These are phyloP conservation scores for Pythium pyrilobum DNA, from an alignment of 352 stramenopile genomes.

Conservation along the genomic window DNA sequence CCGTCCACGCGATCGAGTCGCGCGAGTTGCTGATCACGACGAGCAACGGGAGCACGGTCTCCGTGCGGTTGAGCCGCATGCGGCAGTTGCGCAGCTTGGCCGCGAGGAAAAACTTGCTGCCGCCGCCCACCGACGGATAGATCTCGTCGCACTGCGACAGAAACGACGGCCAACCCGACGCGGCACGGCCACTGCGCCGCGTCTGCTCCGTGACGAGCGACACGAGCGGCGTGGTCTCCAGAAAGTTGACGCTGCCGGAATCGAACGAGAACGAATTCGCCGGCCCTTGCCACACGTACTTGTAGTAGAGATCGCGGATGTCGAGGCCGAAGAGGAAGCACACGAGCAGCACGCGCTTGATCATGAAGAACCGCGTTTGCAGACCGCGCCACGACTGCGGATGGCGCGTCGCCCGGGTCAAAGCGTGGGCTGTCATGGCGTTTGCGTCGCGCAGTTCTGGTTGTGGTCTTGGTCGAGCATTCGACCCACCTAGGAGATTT, in stretches of 20 bases:
- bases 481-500: no score
- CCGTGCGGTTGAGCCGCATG: not conserved
- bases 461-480: no score
- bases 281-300: not conserved
- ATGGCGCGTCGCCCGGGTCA: not conserved
- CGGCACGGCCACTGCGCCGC: not conserved
- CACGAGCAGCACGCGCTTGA: conserved; percentile 10
- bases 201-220: not conserved
- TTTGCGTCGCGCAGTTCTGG: not conserved
- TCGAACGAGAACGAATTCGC: conserved; percentile 8
- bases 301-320: conserved; percentile 15
- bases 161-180: conserved; percentile 9
- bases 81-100: conserved; percentile 2
- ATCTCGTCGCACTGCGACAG: conserved; percentile 4
- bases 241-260: not conserved
- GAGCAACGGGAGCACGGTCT: not conserved
- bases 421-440: not conserved
- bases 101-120: conserved; percentile 5
- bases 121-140: not conserved
- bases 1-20: conserved; percentile 7
- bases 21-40: conserved; percentile 2
- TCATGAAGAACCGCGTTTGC: conserved; percentile 7
- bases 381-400: not conserved
- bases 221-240: conserved; percentile 1
- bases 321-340: conserved; percentile 5